Conservation (phyloP, 169 alveolate species). For the Eimeria sp. region DNA sequence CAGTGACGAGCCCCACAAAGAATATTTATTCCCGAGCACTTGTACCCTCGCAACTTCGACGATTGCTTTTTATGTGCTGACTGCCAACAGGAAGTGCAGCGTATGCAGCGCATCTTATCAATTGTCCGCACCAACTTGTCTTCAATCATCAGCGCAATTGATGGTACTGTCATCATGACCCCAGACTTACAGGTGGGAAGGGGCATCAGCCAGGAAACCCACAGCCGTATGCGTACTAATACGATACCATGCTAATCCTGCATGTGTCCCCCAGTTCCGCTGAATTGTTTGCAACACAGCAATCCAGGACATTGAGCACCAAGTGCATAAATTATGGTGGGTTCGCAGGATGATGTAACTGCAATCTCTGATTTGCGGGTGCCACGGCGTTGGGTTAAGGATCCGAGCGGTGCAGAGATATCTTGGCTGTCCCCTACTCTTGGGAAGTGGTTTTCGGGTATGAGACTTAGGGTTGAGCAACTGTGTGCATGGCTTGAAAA, state of each 20-base stretch:
- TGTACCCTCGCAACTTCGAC: background rate
- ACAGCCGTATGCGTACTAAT: background rate
- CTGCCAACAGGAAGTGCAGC: slow-evolving; percentile 94
- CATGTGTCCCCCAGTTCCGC: background rate
- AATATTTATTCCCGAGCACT: background rate
- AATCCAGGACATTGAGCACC: background rate
- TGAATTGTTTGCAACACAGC: background rate
- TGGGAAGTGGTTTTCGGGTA: slow-evolving; percentile 98
- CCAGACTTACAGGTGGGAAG: slow-evolving; percentile 92
- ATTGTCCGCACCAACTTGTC: slow-evolving; percentile 94
- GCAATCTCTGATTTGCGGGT: slow-evolving; percentile 93
- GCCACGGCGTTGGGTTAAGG: slow-evolving; percentile 97
- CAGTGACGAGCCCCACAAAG: background rate
- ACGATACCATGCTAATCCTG: too few relatives aligned
- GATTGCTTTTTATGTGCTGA: too few relatives aligned
- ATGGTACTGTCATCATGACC: slow-evolving; percentile 97
- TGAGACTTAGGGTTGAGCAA: slow-evolving; percentile 95
- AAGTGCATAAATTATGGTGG: background rate
- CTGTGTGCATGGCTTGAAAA: slow-evolving; percentile 95
- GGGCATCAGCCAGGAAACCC: background rate
- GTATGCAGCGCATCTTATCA: slow-evolving; percentile 96
- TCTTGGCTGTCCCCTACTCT: slow-evolving; percentile 97
- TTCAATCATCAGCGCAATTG: slow-evolving; percentile 96
- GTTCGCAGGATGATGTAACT: slow-evolving; percentile 87
- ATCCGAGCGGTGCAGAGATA: slow-evolving; percentile 98